Percentiles rank a stretch among this genome's conserved stretches.
These are phyloP conservation scores for Neodidymelliopsis sp. DNA, from an alignment of 2,329 filamentous ascomycete species.

Conservation along the genomic window DNA sequence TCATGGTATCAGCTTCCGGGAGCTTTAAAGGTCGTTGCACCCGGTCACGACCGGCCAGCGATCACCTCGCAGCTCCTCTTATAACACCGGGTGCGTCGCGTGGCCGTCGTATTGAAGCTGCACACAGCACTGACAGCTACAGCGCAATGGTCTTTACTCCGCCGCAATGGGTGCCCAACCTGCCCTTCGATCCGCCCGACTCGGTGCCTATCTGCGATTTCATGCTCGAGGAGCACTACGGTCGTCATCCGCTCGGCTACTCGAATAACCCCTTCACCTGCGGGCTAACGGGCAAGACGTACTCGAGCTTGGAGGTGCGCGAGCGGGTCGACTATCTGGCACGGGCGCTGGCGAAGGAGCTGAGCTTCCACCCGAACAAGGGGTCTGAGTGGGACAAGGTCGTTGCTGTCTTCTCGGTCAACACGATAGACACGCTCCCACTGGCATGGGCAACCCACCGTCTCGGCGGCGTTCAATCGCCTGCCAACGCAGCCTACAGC, in stretches of 20 bases:
- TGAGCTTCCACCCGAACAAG: conserved; percentile 73
- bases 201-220: conserved; percentile 78
- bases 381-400: conserved; percentile 85
- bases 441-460: conserved; percentile 77
- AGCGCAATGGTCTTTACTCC: conserved; percentile 62
- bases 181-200: conserved; percentile 74
- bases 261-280: conserved; percentile 79
- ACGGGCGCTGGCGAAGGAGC: conserved; percentile 71
- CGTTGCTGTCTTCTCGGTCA: conserved; percentile 77
- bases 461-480: conserved; percentile 75
- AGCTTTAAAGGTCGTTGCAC: conserved; percentile 1
- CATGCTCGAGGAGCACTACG: conserved; percentile 75
- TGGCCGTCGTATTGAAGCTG: not conserved
- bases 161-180: conserved; percentile 67
- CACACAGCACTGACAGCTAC: not conserved
- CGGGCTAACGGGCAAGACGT: conserved; percentile 73
- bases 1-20: not conserved
- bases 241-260: conserved; percentile 67
- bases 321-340: conserved; percentile 72
- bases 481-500: conserved; percentile 78
- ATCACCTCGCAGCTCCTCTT: not conserved
- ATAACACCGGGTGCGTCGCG: conserved; percentile 2
- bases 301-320: conserved; percentile 68
- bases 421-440: conserved; percentile 81
- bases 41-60: conserved; percentile 11